phyloP scores from a whole-genome alignment of 176 grass and related monocot genomes.

The Sorghum bicolor region DNA sequence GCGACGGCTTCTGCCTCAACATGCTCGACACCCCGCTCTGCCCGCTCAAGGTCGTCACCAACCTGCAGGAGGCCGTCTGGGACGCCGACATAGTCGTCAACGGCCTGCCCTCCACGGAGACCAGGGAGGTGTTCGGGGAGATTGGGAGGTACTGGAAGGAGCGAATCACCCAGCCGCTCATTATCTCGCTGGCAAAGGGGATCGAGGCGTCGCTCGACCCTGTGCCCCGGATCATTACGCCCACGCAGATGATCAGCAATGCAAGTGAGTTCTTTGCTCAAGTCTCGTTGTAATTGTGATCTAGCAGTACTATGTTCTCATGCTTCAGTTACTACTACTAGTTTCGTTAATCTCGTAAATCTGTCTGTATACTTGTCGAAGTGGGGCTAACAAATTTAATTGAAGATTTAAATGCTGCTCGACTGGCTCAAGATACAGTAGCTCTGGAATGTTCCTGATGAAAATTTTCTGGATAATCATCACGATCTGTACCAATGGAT shows the following conservation, averaged over 20 bases:
- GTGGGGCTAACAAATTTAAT: background rate
- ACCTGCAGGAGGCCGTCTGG: constrained; percentile 97
- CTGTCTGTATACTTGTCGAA: background rate
- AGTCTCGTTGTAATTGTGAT: background rate
- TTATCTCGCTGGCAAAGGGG: constrained; percentile 92
- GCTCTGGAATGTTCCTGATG: background rate
- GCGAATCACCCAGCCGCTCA: constrained; percentile 55
- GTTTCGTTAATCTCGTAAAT: constrained; percentile 1
- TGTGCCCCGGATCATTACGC: constrained; percentile 82
- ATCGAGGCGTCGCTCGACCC: constrained; percentile 85
- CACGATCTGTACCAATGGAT: background rate
- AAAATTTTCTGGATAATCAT: constrained; percentile 4
- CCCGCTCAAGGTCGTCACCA: constrained; percentile 95
- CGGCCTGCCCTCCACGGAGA: constrained; percentile 84
- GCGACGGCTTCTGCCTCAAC: constrained; percentile 90
- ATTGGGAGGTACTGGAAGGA: constrained; percentile 86
- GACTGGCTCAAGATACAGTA: background rate
- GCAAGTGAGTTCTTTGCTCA: constrained; percentile 57
- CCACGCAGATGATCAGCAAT: constrained; percentile 88
- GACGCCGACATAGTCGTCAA: constrained; percentile 93
- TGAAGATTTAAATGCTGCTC: background rate
- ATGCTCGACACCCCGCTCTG: constrained; percentile 96
- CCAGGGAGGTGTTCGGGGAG: constrained; percentile 82
- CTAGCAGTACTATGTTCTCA: background rate
- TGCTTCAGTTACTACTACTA: background rate